Percentiles rank a stretch among this genome's conserved stretches.
Conservation (phyloP, 805 yeast genomes). For the Saturnispora galanensis region DNA sequence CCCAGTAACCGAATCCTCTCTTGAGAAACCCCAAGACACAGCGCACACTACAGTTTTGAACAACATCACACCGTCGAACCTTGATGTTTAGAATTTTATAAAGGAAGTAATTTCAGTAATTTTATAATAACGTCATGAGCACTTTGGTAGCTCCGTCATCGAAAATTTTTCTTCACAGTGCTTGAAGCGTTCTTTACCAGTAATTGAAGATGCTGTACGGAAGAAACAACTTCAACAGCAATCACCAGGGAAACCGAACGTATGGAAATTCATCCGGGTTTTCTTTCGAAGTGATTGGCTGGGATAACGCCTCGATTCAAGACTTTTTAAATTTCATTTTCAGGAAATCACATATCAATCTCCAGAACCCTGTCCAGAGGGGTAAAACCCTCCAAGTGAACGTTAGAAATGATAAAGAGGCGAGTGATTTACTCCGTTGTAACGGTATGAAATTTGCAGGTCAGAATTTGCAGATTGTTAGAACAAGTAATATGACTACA, state of each 20-base stretch:
- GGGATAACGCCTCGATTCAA: slow-evolving; percentile 69
- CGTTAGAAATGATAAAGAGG: slow-evolving; percentile 46
- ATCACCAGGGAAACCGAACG: neutral
- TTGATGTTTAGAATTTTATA: too few relatives aligned
- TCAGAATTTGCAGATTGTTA: slow-evolving; percentile 42
- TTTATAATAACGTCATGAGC: too few relatives aligned
- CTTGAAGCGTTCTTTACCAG: slow-evolving; percentile 9
- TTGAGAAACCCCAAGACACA: too few relatives aligned
- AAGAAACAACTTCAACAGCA: slow-evolving; percentile 5
- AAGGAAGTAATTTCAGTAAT: too few relatives aligned
- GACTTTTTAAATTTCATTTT: slow-evolving; percentile 63
- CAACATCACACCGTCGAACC: too few relatives aligned
- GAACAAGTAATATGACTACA: slow-evolving; percentile 19
- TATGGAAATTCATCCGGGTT: slow-evolving; percentile 16
- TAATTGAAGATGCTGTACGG: slow-evolving; percentile 2
- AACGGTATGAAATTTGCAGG: slow-evolving; percentile 82
- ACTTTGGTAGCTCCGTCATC: too few relatives aligned
- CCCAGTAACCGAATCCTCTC: too few relatives aligned
- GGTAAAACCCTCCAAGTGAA: slow-evolving; percentile 47
- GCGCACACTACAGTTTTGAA: too few relatives aligned
- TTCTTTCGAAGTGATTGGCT: slow-evolving; percentile 58
- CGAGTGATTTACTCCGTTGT: slow-evolving; percentile 48
- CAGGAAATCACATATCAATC: slow-evolving; percentile 50
- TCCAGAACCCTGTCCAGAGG: slow-evolving; percentile 44
- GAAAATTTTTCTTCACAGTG: neutral